Conservation (phyloP, 2,329 filamentous ascomycete genomes). For the Arthrinium puccinioides region DNA sequence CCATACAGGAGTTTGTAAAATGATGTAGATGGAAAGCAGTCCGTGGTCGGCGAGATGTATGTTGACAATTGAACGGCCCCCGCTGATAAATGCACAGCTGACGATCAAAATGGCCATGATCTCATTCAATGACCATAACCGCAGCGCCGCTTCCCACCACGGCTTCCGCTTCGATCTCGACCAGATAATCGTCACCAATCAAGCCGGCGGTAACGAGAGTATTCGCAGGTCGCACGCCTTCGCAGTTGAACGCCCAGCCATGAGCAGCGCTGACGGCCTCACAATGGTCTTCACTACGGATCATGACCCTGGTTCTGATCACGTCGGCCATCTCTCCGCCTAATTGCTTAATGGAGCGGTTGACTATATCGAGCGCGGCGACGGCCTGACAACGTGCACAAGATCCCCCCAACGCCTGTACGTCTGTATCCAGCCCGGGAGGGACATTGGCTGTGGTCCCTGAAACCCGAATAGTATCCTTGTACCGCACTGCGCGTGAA, state of each 20-base stretch:
- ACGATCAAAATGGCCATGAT: too few species aligned
- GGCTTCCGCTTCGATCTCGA: constrained; percentile 15
- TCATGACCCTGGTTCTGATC: constrained; percentile 18
- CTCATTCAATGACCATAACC: background rate
- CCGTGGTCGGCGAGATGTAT: too few species aligned
- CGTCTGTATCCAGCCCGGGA: background rate
- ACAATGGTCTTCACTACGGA: constrained; percentile 14
- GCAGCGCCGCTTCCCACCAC: background rate
- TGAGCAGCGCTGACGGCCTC: constrained; percentile 19
- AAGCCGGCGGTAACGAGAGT: constrained; percentile 10
- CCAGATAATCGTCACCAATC: constrained; percentile 10
- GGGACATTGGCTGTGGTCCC: constrained; percentile 24
- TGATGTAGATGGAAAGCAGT: too few species aligned
- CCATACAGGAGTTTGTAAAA: too few species aligned
- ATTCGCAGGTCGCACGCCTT: constrained; percentile 13
- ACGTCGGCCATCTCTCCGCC: constrained; percentile 18
- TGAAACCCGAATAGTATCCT: constrained; percentile 17
- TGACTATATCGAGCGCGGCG: constrained; percentile 20
- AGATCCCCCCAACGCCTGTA: constrained; percentile 13
- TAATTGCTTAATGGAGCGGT: constrained; percentile 15
- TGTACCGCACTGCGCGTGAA: constrained; percentile 20
- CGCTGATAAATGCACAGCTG: too few species aligned
- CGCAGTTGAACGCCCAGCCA: constrained; percentile 18
- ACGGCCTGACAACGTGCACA: constrained; percentile 19
- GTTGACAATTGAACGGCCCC: too few species aligned